Evolutionary conservation across 1,284 basidiomycete genomes (phyloP).

Genomic region (Cryptococcus jaspeensis): DNA sequence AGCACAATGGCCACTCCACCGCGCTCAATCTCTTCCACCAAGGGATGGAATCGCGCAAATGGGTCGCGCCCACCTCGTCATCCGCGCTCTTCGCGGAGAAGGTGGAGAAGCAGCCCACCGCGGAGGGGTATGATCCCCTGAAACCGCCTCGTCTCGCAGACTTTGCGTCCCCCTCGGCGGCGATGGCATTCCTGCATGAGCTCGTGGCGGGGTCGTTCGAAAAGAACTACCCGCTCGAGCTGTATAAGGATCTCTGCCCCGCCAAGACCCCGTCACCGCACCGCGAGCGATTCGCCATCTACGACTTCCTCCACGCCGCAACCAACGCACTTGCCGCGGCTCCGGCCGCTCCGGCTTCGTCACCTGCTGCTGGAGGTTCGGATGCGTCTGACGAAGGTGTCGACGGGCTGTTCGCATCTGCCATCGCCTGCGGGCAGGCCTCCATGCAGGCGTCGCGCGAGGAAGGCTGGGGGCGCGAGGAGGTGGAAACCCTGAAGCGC

Average conservation of each 20-base stretch:
- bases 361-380: constrained; percentile 3
- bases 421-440: background rate
- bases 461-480: background rate
- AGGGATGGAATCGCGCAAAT: constrained; percentile 19
- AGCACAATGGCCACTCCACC: constrained; percentile 72
- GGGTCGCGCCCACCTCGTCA: constrained; percentile 1
- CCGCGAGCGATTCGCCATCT: constrained; percentile 1
- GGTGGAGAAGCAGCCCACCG: background rate
- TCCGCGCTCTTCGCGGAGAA: background rate
- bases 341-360: background rate
- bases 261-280: background rate
- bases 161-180: constrained; percentile 1
- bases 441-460: background rate
- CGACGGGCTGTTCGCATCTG: background rate
- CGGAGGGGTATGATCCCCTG: background rate
- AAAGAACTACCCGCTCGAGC: background rate
- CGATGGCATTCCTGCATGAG: background rate
- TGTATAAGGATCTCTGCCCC: constrained; percentile 5
- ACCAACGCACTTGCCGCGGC: background rate
- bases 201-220: constrained; percentile 1
- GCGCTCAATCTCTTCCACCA: constrained; percentile 45
- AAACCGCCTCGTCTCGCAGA: constrained; percentile 1
- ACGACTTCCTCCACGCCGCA: constrained; percentile 7
- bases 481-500: background rate
- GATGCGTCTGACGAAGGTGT: constrained; percentile 1